Conservation (phyloP, 192 early-diverging fungal species). For the Umbelopsis isabellina region DNA sequence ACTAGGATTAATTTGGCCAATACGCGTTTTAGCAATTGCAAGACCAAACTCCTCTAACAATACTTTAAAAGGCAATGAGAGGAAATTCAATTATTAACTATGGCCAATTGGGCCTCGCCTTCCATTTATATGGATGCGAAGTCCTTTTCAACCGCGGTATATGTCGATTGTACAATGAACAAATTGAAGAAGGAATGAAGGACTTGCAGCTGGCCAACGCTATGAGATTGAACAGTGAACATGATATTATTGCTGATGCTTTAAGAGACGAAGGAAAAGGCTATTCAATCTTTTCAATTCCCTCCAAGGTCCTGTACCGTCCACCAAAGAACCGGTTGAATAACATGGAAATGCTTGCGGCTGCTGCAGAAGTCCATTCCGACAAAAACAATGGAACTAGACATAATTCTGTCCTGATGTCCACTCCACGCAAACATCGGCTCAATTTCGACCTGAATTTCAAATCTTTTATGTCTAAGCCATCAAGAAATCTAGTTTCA, state of each 20-base stretch:
- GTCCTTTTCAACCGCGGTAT: slow-evolving; percentile 91
- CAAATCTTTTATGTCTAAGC: neutral
- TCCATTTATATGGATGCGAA: slow-evolving; percentile 88
- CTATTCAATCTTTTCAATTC: slow-evolving; percentile 79
- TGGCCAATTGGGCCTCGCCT: slow-evolving; percentile 89
- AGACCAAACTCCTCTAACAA: neutral
- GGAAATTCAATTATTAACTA: slow-evolving; percentile 94
- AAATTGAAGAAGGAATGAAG: slow-evolving; percentile 67
- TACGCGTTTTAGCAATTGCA: neutral
- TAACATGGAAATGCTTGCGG: slow-evolving; percentile 68
- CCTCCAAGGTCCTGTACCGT: slow-evolving; percentile 77
- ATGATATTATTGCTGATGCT: slow-evolving; percentile 71
- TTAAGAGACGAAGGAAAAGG: slow-evolving; percentile 59
- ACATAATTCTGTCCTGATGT: slow-evolving; percentile 1
- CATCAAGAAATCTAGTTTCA: neutral
- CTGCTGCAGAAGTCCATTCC: slow-evolving; percentile 48
- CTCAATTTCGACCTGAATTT: slow-evolving; percentile 6
- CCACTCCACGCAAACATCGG: neutral
- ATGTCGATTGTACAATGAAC: slow-evolving; percentile 74
- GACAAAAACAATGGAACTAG: slow-evolving; percentile 11
- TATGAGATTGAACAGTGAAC: slow-evolving; percentile 66
- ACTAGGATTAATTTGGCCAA: too few relatives aligned
- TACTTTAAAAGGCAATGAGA: slow-evolving; percentile 60
- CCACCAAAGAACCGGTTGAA: slow-evolving; percentile 81
- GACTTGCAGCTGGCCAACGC: slow-evolving; percentile 76